Percentiles rank a stretch among this genome's conserved stretches.
phyloP scores from a whole-genome alignment of 306 rosid genomes.

The Psophocarpus tetragonolobus region DNA sequence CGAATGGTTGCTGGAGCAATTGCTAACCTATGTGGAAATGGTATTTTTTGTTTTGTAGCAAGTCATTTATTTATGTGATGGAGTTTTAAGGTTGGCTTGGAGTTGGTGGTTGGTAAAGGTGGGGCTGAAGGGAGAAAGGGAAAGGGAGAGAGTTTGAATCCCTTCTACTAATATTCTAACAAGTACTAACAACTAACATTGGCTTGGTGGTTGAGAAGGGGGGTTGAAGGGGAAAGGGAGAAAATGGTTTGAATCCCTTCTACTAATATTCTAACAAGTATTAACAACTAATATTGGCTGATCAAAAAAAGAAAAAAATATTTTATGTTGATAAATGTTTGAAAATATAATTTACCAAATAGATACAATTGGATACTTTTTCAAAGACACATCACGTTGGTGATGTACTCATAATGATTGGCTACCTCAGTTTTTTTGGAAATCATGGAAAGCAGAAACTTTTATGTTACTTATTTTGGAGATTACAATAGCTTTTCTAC shows the following conservation, averaged over 20 bases:
- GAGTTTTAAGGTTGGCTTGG: too few relatives aligned
- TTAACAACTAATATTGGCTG: too few relatives aligned
- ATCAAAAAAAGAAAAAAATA: too few relatives aligned
- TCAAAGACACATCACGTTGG: neutral
- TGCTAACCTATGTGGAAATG: constrained; percentile 96
- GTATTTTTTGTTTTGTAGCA: constrained; percentile 45
- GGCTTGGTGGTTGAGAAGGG: too few relatives aligned
- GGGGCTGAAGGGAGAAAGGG: too few relatives aligned
- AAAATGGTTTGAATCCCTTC: too few relatives aligned
- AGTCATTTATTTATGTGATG: neutral
- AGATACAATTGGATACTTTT: constrained; percentile 22
- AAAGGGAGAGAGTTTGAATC: too few relatives aligned
- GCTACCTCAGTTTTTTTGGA: neutral
- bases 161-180: too few relatives aligned
- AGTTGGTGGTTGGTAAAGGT: too few relatives aligned
- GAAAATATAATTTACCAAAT: neutral
- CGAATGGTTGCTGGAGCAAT: constrained; percentile 99
- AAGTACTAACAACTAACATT: too few relatives aligned
- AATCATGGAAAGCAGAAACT: neutral
- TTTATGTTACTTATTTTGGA: neutral
- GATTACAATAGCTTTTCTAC: neutral
- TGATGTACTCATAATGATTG: neutral
- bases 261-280: too few relatives aligned
- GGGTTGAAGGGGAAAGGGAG: too few relatives aligned
- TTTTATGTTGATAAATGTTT: constrained; percentile 1